Base-by-base conservation (phyloP, 1,139 yeast genomes). In the Candida pseudoviswanathii region DNA sequence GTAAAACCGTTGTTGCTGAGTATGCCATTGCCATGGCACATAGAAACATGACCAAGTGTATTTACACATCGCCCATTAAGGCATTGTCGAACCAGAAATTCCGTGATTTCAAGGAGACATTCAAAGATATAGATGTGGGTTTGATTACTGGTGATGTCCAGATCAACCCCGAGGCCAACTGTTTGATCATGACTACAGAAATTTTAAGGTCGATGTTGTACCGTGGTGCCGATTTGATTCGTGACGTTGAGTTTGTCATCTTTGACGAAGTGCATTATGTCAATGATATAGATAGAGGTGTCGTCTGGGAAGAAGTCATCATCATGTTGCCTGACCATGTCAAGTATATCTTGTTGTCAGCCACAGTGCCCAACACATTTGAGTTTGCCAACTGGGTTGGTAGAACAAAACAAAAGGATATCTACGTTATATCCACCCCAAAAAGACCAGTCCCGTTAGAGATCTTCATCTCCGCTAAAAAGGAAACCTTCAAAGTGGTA, bases 351-450 rank as follows among this genome's bases (percentile, higher is more conserved):
- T 74, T 92, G 48, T 71, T 92, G 41, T 91, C 97, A 3, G 99
- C 99, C 2, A 94, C 99, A 0, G 97, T 94, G 9, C 99, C 99
- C 5, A 94, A 94, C 65, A 95, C 99, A 0, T 89, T 84, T 75
- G 99, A 94, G 64, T 94, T 94, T 75, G 99, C 99, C 11, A 91
- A 88, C 62, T 94, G 99, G 99, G 92, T 94, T 16, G 97, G 99
- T 24, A 80, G 99, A 67, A 94, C 99, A 0, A 94, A 94, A 64
- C 95, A 89, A 58, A 92, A 92, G 65, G 96, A 94, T 61, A 94
- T 94, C 3, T 94, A 92, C 61, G 99, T 94, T 41, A 94, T 94
- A 36, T 89, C 97, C 0, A 94, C 99, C 0, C 92, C 96, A 8
- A 89, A 94, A 64, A 83, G 99, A 64, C 99, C 99, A 0, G 96